phyloP scores from a whole-genome alignment of 169 alveolate species.

The Cryptosporidium xiaoi region DNA sequence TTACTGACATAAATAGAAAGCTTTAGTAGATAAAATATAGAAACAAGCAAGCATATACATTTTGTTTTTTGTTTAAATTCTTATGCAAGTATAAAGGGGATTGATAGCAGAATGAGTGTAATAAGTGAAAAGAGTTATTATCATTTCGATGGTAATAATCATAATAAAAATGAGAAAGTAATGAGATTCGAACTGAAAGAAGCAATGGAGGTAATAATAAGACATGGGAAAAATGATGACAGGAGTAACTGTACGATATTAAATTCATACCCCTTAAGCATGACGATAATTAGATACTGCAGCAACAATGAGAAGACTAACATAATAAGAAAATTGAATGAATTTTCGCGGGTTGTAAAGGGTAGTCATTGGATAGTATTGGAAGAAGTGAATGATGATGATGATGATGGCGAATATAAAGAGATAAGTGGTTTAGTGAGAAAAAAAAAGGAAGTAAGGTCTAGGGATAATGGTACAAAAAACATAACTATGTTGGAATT shows the following conservation, averaged over 20 bases:
- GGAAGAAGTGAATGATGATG: constrained; percentile 29
- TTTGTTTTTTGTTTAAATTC: too few species aligned
- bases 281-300: constrained; percentile 38
- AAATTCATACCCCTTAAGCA: constrained; percentile 47
- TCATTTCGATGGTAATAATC: too few species aligned
- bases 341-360: constrained; percentile 49
- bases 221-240: constrained; percentile 4
- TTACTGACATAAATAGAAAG: too few species aligned
- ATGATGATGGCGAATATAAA: too few species aligned
- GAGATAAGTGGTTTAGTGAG: too few species aligned
- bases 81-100: too few species aligned
- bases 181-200: constrained; percentile 49
- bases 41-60: too few species aligned
- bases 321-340: constrained; percentile 12
- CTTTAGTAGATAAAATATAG: too few species aligned
- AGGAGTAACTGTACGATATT: constrained; percentile 10
- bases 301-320: constrained; percentile 17
- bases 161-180: constrained; percentile 18
- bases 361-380: constrained; percentile 62
- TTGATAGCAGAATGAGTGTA: constrained; percentile 22
- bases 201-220: constrained; percentile 16
- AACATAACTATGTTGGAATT: constrained; percentile 35
- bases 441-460: too few species aligned
- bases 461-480: not conserved
- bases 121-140: constrained; percentile 23